Base-by-base conservation (phyloP, 2,329 filamentous ascomycete species). In the Ophiostoma quercus region DNA sequence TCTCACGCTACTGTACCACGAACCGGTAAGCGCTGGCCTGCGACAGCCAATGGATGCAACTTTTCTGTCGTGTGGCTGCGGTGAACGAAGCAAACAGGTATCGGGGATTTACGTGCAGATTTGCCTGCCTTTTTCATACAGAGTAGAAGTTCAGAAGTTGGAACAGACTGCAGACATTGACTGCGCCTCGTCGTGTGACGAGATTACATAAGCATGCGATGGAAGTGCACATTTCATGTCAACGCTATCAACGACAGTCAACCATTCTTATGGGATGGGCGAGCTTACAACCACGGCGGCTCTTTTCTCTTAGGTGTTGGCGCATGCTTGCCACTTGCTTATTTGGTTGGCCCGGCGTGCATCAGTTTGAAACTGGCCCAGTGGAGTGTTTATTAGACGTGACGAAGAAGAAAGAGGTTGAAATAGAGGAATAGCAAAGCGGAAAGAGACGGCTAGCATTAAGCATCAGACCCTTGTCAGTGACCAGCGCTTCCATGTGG, bases 21-120 rank as follows among this genome's bases (percentile, higher is more conserved):
- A 7, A 68, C 19, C 9, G 14, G 51, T 68, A 71, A 72, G 71
- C 69, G 71, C 71, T 68, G 71, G 68, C 11, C 19, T 34, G 37
- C 32, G 62, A 41, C 51, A 67, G 67, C 72, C 72, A 73, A 71
- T 71, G 68, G 43, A 65, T 57, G 51, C 57, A 25, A 14, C 8
- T 25, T 8, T 57, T 9, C 1, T 8, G 51, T 22, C 12, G 9
- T 57, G 25, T 62, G 25, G 57, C 25, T 29, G 57, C 12, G 32
- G 32, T 32, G 19, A 2, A 6, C 16, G 12, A 41, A n/a, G 43
- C 19, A 47, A 47, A 47, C 43, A 47, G 43, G 43, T 47, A n/a
- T 47, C 43, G 43, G 43, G 19, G 16, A 47, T 19, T 47, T 47
- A n/a, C 19, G 5, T 47, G 43, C 43, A 34, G 34, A 34, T 34